Evolutionary conservation across 805 yeast genomes (phyloP).

Genomic region (Candida namnaoensis): DNA sequence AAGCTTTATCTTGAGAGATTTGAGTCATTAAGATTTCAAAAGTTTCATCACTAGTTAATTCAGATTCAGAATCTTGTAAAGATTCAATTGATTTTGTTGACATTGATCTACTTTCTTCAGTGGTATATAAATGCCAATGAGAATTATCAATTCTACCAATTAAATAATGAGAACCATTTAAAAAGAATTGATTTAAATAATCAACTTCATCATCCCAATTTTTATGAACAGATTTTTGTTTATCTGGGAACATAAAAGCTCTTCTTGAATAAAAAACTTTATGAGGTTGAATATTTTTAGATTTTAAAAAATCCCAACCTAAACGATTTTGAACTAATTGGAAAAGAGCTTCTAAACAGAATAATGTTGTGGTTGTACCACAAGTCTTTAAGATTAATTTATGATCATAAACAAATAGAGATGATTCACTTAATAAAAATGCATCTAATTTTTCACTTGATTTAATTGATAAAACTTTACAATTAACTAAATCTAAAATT

Average conservation of each 20-base stretch:
- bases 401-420: conserved; percentile 82
- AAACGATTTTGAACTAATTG: conserved; percentile 35
- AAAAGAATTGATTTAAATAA: conserved; percentile 58
- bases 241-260: conserved; percentile 86
- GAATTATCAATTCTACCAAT: conserved; percentile 77
- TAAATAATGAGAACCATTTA: conserved; percentile 54
- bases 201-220: conserved; percentile 79
- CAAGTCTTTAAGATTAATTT: conserved; percentile 87
- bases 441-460: conserved; percentile 65
- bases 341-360: conserved; percentile 62
- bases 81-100: not conserved
- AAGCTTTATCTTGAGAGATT: conserved; percentile 46
- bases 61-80: conserved; percentile 2
- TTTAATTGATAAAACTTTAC: conserved; percentile 80
- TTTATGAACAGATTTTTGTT: conserved; percentile 72
- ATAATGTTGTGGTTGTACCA: conserved; percentile 88
- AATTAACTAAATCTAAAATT: conserved; percentile 72
- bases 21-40: conserved; percentile 90
- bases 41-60: conserved; percentile 47
- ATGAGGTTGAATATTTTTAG: conserved; percentile 31
- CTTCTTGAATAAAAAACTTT: conserved; percentile 86
- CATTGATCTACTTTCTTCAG: conserved; percentile 28
- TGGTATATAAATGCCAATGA: conserved; percentile 86
- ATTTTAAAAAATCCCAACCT: conserved; percentile 27
- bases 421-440: conserved; percentile 80